Conservation (phyloP, 768 basidiomycete species). For the Boletus reticuloceps region DNA sequence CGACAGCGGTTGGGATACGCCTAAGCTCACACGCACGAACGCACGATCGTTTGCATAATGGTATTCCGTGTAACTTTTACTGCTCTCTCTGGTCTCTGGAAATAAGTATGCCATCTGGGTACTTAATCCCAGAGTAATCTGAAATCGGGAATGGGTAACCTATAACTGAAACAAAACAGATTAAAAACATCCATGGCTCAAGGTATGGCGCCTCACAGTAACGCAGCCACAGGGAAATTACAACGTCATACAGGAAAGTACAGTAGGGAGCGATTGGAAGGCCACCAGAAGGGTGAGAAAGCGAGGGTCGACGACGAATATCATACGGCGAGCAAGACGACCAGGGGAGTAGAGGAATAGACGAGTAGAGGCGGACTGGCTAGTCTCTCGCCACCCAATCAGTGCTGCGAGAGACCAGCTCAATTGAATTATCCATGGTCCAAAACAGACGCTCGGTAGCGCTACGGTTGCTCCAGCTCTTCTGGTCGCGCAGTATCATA, state of each 20-base stretch:
- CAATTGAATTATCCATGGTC: constrained; percentile 88
- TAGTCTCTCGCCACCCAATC: constrained; percentile 83
- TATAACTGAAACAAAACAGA: constrained; percentile 4
- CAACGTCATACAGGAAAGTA: constrained; percentile 19
- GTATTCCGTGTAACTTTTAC: constrained; percentile 15
- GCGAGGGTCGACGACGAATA: not conserved
- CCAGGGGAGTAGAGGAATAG: not conserved
- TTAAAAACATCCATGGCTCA: constrained; percentile 12
- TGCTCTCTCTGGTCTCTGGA: constrained; percentile 14
- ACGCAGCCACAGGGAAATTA: constrained; percentile 20
- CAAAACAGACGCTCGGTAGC: constrained; percentile 91
- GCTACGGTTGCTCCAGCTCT: constrained; percentile 90
- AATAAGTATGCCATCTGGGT: constrained; percentile 11
- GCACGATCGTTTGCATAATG: constrained; percentile 6
- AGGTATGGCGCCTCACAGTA: constrained; percentile 8
- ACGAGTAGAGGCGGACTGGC: constrained; percentile 5
- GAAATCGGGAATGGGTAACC: not conserved
- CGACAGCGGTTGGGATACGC: constrained; percentile 61
- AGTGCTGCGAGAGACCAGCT: constrained; percentile 78
- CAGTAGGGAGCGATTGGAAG: constrained; percentile 12
- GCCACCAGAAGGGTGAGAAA: constrained; percentile 7
- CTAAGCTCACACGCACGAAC: constrained; percentile 11
- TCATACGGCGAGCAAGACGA: constrained; percentile 10
- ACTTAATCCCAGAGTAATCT: constrained; percentile 13
- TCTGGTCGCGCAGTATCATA: constrained; percentile 94